Base-by-base conservation (phyloP, 495 filamentous ascomycete species). In the Cercophora sp. region DNA sequence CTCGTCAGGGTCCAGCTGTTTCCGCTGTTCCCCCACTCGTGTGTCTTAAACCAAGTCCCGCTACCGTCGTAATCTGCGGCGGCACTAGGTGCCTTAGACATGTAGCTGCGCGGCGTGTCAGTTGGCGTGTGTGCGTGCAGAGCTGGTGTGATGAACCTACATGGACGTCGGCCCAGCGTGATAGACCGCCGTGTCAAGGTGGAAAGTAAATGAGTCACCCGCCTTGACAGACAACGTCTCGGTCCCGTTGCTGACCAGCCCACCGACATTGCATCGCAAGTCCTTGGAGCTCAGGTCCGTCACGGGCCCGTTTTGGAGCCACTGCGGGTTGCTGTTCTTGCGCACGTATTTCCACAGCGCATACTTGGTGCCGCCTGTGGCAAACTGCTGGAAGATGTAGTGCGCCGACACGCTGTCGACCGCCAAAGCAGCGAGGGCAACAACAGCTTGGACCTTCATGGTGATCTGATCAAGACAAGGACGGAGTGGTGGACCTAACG, bases 261-360 rank as follows among this genome's bases (percentile, higher is more conserved):
- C 78, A 45, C 78, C 79, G 23, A 77, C 78, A 47, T 84, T 84
- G 68, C 81, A 84, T 1, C 79, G 72, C 46, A 84, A 71, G 48
- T 83, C 78, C 5, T 57, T 66, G 10, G 74, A 77, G 1, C 72
- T 46, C 1, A 82, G 70, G 55, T 79, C 72, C 19, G 72, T 78
- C 23, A 82, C 80, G 5, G 80, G 79, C 23, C 77, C 80, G 61
- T 83, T 83, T 60, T 75, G 70, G 1, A 62, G 56, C 62, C 62
- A 64, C 8, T 55, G 32, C 8, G 62, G 62, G 70, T 80, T 82
- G 42, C 66, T 75, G 68, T 80, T 79, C 53, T 66, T 69, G 16
- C 79, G 74, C 41, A 83, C 66, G 54, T 77, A 77, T 52, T 79
- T 67, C 61, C 77, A 82, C 15, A 60, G 54, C 9, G 61, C 52